Percentiles rank a stretch among this genome's conserved stretches.
Conservation (phyloP, 176 grass and related monocot genomes). For the Aegilops longissima region DNA sequence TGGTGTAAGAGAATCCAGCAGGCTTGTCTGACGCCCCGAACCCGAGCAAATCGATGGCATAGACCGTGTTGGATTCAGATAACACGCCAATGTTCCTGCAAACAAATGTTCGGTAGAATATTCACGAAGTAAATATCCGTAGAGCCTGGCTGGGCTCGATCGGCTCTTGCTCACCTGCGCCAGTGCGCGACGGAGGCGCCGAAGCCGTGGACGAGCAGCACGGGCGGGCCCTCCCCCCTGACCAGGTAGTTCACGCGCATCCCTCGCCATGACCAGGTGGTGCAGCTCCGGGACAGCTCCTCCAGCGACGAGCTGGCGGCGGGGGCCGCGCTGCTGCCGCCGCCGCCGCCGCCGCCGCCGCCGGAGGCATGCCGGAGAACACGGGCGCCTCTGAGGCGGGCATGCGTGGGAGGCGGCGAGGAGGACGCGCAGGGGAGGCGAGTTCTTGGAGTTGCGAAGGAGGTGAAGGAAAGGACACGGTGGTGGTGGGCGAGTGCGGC, state of each 20-base stretch:
- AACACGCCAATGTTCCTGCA: slow-evolving; percentile 65
- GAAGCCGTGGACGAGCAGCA: slow-evolving; percentile 94
- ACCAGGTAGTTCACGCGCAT: slow-evolving; percentile 83
- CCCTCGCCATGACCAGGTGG: slow-evolving; percentile 69
- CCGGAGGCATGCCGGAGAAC: slow-evolving; percentile 27
- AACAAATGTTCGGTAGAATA: background rate
- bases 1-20: slow-evolving; percentile 77
- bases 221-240: slow-evolving; percentile 60
- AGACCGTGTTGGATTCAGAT: slow-evolving; percentile 72
- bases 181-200: slow-evolving; percentile 90
- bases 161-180: slow-evolving; percentile 60
- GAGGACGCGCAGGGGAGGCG: background rate
- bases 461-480: background rate
- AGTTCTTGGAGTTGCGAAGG: background rate
- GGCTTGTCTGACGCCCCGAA: slow-evolving; percentile 94
- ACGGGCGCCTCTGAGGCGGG: background rate
- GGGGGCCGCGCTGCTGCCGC: background rate
- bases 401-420: slow-evolving; percentile 10
- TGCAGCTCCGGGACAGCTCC: slow-evolving; percentile 64
- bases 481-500: slow-evolving; percentile 34
- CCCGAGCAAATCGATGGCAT: slow-evolving; percentile 87
- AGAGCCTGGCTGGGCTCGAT: background rate
- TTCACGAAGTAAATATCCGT: background rate
- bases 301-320: slow-evolving; percentile 22
- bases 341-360: background rate